A percentile compares a stretch with the other conserved stretches of the same genome.
Evolutionary conservation across 2,329 filamentous ascomycete species (phyloP).

Genomic region (Trichoderma lentiforme): DNA sequence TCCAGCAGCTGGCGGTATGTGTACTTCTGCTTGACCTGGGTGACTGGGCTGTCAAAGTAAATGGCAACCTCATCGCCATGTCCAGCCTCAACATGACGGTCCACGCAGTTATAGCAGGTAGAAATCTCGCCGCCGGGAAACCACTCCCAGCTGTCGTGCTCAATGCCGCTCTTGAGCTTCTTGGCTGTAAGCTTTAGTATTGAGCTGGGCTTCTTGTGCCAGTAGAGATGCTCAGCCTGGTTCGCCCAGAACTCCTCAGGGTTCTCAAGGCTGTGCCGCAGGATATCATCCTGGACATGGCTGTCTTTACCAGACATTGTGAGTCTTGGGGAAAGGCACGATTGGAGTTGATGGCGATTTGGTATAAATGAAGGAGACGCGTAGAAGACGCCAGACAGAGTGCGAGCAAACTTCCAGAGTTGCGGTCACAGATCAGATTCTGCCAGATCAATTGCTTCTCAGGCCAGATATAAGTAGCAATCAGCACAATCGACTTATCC

Average conservation of each 20-base stretch:
- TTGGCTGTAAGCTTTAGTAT: slow-evolving; percentile 61
- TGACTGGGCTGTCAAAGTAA: slow-evolving; percentile 85
- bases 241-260: slow-evolving; percentile 72
- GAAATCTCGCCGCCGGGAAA: slow-evolving; percentile 86
- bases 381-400: background rate
- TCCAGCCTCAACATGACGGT: slow-evolving; percentile 81
- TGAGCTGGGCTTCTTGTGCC: slow-evolving; percentile 71
- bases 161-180: slow-evolving; percentile 57
- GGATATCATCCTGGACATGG: slow-evolving; percentile 49
- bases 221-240: slow-evolving; percentile 72
- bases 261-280: slow-evolving; percentile 59
- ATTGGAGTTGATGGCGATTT: background rate
- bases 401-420: background rate
- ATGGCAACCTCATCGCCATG: slow-evolving; percentile 72
- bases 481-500: slow-evolving; percentile 5
- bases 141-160: slow-evolving; percentile 81
- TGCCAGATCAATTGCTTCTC: background rate
- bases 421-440: background rate
- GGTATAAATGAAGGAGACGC: background rate
- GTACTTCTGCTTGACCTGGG: slow-evolving; percentile 64
- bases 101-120: slow-evolving; percentile 87
- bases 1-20: slow-evolving; percentile 73
- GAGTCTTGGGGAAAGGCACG: background rate
- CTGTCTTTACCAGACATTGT: slow-evolving; percentile 22
- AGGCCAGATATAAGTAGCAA: background rate